phyloP scores from a whole-genome alignment of 2,329 filamentous ascomycete species.

The Fusarium denticulatum region DNA sequence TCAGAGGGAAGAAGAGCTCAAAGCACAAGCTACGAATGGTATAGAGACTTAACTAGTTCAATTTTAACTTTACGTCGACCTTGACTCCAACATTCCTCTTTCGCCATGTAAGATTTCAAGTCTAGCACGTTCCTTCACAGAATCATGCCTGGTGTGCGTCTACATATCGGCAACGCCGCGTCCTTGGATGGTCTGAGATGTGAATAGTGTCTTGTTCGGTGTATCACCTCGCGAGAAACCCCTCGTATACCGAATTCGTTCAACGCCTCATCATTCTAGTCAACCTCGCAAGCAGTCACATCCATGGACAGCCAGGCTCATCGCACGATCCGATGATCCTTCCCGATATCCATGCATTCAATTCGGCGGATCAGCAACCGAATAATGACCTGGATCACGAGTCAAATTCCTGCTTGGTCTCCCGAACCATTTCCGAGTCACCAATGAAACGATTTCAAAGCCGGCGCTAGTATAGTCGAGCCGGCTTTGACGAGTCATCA shows the following conservation, averaged over 20 bases:
- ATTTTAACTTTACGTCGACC: too few relatives aligned
- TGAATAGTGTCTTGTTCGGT: background rate
- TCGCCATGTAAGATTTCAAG: too few relatives aligned
- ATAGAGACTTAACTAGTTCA: background rate
- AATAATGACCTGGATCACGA: background rate
- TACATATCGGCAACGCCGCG: background rate
- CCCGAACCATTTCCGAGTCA: too few relatives aligned
- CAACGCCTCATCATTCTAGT: background rate
- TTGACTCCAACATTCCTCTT: fast-evolving
- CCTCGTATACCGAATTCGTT: background rate
- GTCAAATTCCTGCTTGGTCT: background rate
- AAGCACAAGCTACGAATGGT: too few relatives aligned
- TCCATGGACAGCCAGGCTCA: too few relatives aligned
- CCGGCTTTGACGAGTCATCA: background rate
- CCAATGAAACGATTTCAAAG: background rate
- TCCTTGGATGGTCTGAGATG: background rate
- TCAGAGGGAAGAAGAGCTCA: background rate
- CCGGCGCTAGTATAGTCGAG: background rate
- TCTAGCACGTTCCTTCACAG: too few relatives aligned
- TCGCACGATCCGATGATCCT: background rate
- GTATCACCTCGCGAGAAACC: background rate
- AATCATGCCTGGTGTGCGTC: background rate
- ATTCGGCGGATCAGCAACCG: constrained; percentile 11
- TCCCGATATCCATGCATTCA: background rate
- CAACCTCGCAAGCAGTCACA: too few relatives aligned